These are phyloP conservation scores for Xerocomellus amylosporus DNA, from an alignment of 768 basidiomycete species.

Conservation along the genomic window DNA sequence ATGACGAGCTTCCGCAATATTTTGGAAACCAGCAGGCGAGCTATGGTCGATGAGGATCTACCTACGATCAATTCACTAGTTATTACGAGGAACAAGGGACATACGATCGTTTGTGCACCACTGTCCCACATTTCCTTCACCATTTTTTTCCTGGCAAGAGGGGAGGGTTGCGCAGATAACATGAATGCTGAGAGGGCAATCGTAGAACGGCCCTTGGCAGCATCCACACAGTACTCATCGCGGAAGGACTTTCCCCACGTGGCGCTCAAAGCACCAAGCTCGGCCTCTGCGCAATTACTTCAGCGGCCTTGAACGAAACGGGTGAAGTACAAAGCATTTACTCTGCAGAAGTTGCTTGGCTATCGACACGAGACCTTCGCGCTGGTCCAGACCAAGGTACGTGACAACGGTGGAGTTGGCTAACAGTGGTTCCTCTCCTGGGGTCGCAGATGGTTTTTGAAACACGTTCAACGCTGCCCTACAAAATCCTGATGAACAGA, in stretches of 20 bases:
- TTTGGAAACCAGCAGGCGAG: constrained; percentile 69
- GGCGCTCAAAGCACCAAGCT: constrained; percentile 43
- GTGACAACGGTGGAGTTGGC: constrained; percentile 51
- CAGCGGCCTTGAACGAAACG: constrained; percentile 5
- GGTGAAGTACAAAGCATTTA: constrained; percentile 28
- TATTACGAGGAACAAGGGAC: background rate
- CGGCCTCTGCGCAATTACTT: constrained; percentile 40
- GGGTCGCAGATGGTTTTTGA: constrained; percentile 36
- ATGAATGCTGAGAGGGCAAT: constrained; percentile 85
- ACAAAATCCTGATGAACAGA: constrained; percentile 11
- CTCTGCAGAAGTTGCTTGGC: constrained; percentile 62
- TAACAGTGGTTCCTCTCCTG: constrained; percentile 36
- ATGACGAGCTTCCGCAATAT: constrained; percentile 75
- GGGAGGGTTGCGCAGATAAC: constrained; percentile 66
- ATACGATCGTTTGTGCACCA: constrained; percentile 79
- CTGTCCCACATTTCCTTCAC: constrained; percentile 90
- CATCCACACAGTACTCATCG: constrained; percentile 42
- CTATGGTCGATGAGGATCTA: constrained; percentile 88
- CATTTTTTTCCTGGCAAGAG: constrained; percentile 58
- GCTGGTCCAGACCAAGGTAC: constrained; percentile 77
- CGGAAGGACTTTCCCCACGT: constrained; percentile 59
- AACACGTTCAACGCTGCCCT: constrained; percentile 73
- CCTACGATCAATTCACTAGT: constrained; percentile 12
- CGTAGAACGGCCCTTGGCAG: constrained; percentile 45
- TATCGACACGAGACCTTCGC: constrained; percentile 64